A percentile compares a stretch with the other conserved stretches of the same genome.
These are phyloP conservation scores for Fusarium pseudocircinatum DNA, from an alignment of 2,329 filamentous ascomycete species.

Conservation along the genomic window DNA sequence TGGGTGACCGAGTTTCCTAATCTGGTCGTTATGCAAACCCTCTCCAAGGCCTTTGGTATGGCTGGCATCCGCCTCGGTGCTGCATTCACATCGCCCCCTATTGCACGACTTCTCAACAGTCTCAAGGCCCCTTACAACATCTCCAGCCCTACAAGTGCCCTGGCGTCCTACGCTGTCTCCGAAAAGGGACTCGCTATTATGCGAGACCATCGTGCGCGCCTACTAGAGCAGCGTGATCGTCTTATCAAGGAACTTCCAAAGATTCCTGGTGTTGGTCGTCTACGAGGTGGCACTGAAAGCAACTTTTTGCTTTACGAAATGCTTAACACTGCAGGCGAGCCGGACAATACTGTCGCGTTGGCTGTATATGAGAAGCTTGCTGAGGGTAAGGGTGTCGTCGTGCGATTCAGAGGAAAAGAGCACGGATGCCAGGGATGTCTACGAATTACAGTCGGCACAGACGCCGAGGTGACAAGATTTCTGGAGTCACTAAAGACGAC, in stretches of 20 bases:
- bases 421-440: constrained; percentile 88
- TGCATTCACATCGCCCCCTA: constrained; percentile 78
- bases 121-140: constrained; percentile 98
- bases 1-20: constrained; percentile 95
- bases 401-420: constrained; percentile 93
- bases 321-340: constrained; percentile 74
- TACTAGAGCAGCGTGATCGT: constrained; percentile 80
- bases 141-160: constrained; percentile 83
- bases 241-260: constrained; percentile 77
- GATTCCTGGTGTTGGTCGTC: constrained; percentile 80
- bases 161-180: constrained; percentile 79
- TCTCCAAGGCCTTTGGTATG: constrained; percentile 97
- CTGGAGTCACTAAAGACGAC: constrained; percentile 70
- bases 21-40: constrained; percentile 95
- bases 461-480: constrained; percentile 83
- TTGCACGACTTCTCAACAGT: constrained; percentile 85
- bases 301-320: constrained; percentile 96
- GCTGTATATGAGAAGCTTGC: constrained; percentile 86
- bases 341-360: constrained; percentile 81
- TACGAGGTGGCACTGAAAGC: constrained; percentile 80
- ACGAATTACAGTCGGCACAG: constrained; percentile 91
- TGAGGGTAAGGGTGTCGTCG: constrained; percentile 87
- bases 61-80: constrained; percentile 92
- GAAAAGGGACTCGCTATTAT: constrained; percentile 76
- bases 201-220: constrained; percentile 72